These are phyloP conservation scores for Endothia cerciana DNA, from an alignment of 2,329 filamentous ascomycete species.

Conservation along the genomic window DNA sequence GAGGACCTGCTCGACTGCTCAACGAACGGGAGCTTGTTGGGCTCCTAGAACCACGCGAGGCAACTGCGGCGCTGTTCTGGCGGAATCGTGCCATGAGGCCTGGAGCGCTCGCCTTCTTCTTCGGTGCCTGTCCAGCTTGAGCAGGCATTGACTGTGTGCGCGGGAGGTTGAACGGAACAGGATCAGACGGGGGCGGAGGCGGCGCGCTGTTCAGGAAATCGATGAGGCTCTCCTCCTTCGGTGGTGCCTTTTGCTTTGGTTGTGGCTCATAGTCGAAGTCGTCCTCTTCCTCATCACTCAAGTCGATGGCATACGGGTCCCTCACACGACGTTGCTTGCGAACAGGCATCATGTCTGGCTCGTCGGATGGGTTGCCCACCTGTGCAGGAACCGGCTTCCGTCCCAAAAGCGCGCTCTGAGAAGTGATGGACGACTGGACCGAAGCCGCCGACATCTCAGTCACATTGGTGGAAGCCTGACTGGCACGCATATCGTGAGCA, in stretches of 20 bases:
- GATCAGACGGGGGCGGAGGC: conserved; percentile 59
- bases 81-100: conserved; percentile 65
- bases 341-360: conserved; percentile 63
- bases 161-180: conserved; percentile 41
- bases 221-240: conserved; percentile 69
- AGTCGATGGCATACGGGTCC: conserved; percentile 93
- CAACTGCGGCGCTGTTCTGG: conserved; percentile 39
- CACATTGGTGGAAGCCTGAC: conserved; percentile 59
- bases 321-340: conserved; percentile 77
- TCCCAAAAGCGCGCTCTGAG: conserved; percentile 69
- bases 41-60: conserved; percentile 35
- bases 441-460: conserved; percentile 61
- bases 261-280: conserved; percentile 44
- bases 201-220: conserved; percentile 74
- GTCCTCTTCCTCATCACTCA: conserved; percentile 67
- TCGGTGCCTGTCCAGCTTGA: conserved; percentile 35
- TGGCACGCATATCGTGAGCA: conserved; percentile 58
- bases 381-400: conserved; percentile 39
- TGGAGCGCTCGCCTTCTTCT: conserved; percentile 67
- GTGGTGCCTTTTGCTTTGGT: conserved; percentile 47
- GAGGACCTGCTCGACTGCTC: conserved; percentile 37
- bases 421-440: conserved; percentile 71
- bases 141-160: conserved; percentile 42
- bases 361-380: conserved; percentile 42
- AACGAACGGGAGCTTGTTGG: conserved; percentile 41